Evolutionary conservation across 208 protist species (phyloP).

Genomic region (Leishmania arabica): DNA sequence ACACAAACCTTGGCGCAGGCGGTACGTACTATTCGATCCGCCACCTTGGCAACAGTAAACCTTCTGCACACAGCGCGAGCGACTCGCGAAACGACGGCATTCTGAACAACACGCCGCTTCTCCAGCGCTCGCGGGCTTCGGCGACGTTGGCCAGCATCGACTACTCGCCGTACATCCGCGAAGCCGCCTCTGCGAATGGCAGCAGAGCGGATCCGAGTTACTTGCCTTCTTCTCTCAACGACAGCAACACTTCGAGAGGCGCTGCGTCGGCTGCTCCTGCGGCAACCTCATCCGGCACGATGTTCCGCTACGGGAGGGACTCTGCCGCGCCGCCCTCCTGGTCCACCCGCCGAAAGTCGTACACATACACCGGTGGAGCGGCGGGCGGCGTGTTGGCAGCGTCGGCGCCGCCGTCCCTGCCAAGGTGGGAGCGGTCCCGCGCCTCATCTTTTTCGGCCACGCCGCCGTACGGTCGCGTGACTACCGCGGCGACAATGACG

Average conservation of each 20-base stretch:
- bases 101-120: not conserved
- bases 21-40: not conserved
- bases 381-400: not conserved
- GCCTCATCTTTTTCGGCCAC: not conserved
- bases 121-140: not conserved
- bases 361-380: not conserved
- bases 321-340: not conserved
- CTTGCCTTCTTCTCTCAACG: not conserved
- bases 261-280: not conserved
- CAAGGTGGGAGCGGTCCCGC: not conserved
- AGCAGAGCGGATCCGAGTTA: not conserved
- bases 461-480: not conserved
- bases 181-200: not conserved
- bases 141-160: not conserved
- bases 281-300: not conserved
- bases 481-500: not conserved
- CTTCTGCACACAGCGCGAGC: not conserved
- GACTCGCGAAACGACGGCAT: not conserved
- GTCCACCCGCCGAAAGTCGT: not conserved
- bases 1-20: not conserved
- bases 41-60: not conserved
- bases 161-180: not conserved
- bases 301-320: slow-evolving; percentile 16
- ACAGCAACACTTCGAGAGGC: not conserved
- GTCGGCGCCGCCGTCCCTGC: not conserved